Conservation (phyloP, 2,329 filamentous ascomycete genomes). For the Lanzia echinophila region DNA sequence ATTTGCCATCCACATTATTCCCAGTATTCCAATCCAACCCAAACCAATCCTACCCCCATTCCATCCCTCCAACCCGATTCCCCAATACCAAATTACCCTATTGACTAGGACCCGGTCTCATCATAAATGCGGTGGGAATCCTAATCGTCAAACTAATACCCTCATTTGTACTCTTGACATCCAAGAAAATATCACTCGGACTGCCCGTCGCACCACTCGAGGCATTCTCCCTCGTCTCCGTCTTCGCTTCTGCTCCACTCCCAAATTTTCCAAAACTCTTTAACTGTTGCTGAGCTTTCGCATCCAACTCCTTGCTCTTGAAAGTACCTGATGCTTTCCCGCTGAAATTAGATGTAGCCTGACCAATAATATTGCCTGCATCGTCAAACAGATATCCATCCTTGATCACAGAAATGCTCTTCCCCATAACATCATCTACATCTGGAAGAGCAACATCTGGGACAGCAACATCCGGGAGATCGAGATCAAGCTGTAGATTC, state of each 20-base stretch:
- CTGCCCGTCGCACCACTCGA: background rate
- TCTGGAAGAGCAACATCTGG: background rate
- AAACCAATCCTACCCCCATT: background rate
- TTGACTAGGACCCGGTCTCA: background rate
- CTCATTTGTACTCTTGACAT: slow-evolving; percentile 10
- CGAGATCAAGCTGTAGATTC: background rate
- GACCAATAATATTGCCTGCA: slow-evolving; percentile 51
- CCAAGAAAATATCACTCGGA: slow-evolving; percentile 11
- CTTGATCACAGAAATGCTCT: slow-evolving; percentile 57
- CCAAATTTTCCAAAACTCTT: background rate
- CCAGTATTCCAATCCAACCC: slow-evolving; percentile 33
- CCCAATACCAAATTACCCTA: background rate
- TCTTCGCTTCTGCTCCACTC: background rate
- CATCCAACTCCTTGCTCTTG: slow-evolving; percentile 8
- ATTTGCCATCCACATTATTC: slow-evolving; percentile 55
- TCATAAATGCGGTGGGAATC: slow-evolving; percentile 10
- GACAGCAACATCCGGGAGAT: background rate
- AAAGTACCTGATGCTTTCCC: slow-evolving; percentile 5
- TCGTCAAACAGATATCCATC: slow-evolving; percentile 55
- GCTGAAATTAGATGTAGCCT: slow-evolving; percentile 32
- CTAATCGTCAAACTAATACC: slow-evolving; percentile 9
- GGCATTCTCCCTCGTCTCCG: background rate
- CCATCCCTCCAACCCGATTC: too few relatives aligned
- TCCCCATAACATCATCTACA: slow-evolving; percentile 46
- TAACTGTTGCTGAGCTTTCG: slow-evolving; percentile 1